A percentile compares a stretch with the other conserved stretches of the same genome.
Conservation (phyloP, 1,284 basidiomycete genomes). For the Cerrena zonata region DNA sequence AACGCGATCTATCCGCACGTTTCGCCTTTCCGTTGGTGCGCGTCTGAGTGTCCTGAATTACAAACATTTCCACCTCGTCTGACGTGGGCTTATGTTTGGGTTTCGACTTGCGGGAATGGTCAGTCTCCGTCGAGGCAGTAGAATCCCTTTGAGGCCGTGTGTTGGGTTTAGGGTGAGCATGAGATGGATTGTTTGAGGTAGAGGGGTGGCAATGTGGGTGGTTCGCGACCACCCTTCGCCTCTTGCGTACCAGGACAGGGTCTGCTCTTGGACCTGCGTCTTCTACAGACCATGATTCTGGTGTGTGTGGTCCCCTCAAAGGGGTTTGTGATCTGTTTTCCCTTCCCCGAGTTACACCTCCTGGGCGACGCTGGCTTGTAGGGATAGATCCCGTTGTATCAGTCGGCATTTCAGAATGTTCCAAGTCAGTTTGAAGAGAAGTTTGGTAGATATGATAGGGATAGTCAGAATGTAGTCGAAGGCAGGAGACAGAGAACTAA, state of each 20-base stretch:
- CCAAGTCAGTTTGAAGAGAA: no score
- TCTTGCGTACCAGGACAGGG: conserved; percentile 12
- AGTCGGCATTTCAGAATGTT: no score
- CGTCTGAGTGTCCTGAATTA: conserved; percentile 13
- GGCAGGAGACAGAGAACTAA: no score
- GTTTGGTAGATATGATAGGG: no score
- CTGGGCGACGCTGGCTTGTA: background rate
- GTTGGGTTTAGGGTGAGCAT: background rate
- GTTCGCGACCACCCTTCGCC: conserved; percentile 13
- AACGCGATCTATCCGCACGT: conserved; percentile 24
- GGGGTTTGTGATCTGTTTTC: conserved; percentile 6
- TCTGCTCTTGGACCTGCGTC: conserved; percentile 10
- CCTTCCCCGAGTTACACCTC: background rate
- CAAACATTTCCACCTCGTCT: conserved; percentile 15
- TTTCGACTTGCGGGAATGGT: conserved; percentile 15
- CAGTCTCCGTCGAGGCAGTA: conserved; percentile 9
- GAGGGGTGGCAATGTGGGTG: conserved; percentile 6
- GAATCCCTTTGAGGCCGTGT: background rate
- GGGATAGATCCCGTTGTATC: no score
- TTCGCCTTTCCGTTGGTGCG: conserved; percentile 13
- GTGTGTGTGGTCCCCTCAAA: background rate
- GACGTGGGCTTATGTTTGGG: conserved; percentile 13
- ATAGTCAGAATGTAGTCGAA: no score
- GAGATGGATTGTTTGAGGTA: background rate
- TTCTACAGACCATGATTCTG: conserved; percentile 16